Percentiles rank a stretch among this genome's conserved stretches.
Conservation (phyloP, 768 basidiomycete genomes). For the Saitozyma podzolica region DNA sequence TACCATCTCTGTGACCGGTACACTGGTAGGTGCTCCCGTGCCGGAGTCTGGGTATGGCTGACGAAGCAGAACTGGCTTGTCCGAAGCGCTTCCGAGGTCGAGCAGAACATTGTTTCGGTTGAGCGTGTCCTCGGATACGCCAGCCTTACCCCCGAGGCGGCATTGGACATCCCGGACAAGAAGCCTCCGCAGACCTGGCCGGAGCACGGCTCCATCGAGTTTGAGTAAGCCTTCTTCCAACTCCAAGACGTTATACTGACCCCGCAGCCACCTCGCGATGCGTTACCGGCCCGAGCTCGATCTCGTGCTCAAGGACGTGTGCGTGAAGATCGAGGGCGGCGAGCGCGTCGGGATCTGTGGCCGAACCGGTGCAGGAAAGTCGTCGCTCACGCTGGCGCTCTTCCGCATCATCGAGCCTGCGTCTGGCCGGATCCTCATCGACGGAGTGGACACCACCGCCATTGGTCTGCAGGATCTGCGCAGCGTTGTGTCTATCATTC, state of each 20-base stretch:
- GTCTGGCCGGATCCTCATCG: conserved; percentile 73
- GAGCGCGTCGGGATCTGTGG: conserved; percentile 51
- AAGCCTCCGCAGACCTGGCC: conserved; percentile 44
- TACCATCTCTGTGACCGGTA: conserved; percentile 77
- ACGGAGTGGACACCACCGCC: conserved; percentile 73
- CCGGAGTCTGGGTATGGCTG: not conserved
- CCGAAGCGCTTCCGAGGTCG: conserved; percentile 51
- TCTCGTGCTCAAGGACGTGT: conserved; percentile 47
- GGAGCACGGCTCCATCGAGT: conserved; percentile 44
- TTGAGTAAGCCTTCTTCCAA: conserved; percentile 34
- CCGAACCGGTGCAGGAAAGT: conserved; percentile 52
- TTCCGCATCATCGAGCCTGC: conserved; percentile 63
- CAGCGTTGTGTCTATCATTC: conserved; percentile 72
- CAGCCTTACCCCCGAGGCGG: conserved; percentile 45
- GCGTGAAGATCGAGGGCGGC: conserved; percentile 48
- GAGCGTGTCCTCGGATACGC: conserved; percentile 51
- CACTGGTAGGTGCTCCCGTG: conserved; percentile 60
- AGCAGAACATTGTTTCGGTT: conserved; percentile 53
- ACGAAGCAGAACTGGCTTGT: conserved; percentile 49
- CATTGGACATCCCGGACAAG: conserved; percentile 45
- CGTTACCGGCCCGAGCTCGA: conserved; percentile 52
- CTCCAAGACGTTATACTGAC: not conserved
- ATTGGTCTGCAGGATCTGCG: conserved; percentile 49
- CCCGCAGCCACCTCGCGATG: conserved; percentile 44
- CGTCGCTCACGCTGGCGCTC: conserved; percentile 50